Evolutionary conservation across 148 eudicot species (phyloP).

Genomic region (Drosera capensis): DNA sequence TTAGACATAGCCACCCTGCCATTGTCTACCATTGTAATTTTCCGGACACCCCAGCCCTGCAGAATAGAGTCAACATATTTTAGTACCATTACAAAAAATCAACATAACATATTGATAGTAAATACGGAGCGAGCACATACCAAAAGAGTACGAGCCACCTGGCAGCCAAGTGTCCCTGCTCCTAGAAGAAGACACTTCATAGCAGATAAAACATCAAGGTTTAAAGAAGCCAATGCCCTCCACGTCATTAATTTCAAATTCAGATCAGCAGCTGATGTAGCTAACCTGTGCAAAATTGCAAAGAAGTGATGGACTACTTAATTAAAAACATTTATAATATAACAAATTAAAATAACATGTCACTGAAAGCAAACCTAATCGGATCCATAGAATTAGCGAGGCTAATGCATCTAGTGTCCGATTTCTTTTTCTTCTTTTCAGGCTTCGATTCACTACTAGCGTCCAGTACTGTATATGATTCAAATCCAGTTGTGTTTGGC

Average conservation of each 20-base stretch:
- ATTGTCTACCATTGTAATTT: conserved; percentile 74
- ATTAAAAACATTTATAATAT: not conserved
- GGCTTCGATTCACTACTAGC: no score
- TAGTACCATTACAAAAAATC: no score
- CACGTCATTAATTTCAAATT: conserved; percentile 92
- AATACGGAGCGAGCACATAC: conserved; percentile 30
- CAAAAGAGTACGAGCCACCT: conserved; percentile 95
- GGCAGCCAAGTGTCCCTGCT: conserved; percentile 96
- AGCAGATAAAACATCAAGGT: conserved; percentile 43
- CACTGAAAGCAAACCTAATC: conserved; percentile 32
- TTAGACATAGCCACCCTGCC: conserved; percentile 94
- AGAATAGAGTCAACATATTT: conserved; percentile 6
- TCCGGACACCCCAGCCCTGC: conserved; percentile 94
- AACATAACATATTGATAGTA: conserved; percentile 1
- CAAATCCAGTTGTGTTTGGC: conserved; percentile 78
- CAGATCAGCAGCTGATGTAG: conserved; percentile 80
- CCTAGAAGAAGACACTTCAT: conserved; percentile 86
- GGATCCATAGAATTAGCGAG: conserved; percentile 93
- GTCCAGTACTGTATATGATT: no score
- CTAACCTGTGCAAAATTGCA: conserved; percentile 38
- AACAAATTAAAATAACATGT: not conserved
- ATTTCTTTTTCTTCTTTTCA: conserved; percentile 38
- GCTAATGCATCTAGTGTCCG: conserved; percentile 35
- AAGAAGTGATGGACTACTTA: not conserved
- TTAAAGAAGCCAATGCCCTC: conserved; percentile 81